Conservation (phyloP, 495 filamentous ascomycete genomes). For the Penicillium flavigenum region DNA sequence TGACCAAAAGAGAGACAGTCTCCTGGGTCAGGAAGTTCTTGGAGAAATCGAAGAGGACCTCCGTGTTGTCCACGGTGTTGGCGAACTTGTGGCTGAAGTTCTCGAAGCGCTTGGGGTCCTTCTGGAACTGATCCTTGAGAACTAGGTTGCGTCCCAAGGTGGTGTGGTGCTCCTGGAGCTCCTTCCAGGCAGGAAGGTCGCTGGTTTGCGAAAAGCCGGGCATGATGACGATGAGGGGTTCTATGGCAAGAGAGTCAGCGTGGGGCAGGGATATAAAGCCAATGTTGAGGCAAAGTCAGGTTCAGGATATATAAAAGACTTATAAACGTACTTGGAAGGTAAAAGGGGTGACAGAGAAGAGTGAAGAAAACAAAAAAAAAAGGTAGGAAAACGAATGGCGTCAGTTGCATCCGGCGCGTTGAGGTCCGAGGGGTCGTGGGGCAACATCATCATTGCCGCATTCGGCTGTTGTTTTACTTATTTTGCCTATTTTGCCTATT, state of each 20-base stretch:
- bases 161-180: constrained; percentile 85
- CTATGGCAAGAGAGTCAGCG: constrained; percentile 31
- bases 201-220: constrained; percentile 70
- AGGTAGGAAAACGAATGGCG: constrained; percentile 27
- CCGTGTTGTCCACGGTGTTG: constrained; percentile 71
- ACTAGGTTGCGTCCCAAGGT: constrained; percentile 82
- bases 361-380: constrained; percentile 17
- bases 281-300: constrained; percentile 3
- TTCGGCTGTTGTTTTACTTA: constrained; percentile 12
- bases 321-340: constrained; percentile 15
- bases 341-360: constrained; percentile 14
- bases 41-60: constrained; percentile 96
- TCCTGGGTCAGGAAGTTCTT: constrained; percentile 98
- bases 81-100: constrained; percentile 85
- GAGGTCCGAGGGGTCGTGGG: constrained; percentile 45
- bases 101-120: constrained; percentile 84
- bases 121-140: constrained; percentile 86
- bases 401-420: constrained; percentile 39
- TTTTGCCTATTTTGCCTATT: not conserved
- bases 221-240: constrained; percentile 40
- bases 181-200: constrained; percentile 78
- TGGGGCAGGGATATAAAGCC: constrained; percentile 29
- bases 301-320: constrained; percentile 2
- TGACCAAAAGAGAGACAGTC: constrained; percentile 78
- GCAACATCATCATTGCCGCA: constrained; percentile 38